Conservation (phyloP, 768 basidiomycete species). For the Symmetrospora coprosmae region DNA sequence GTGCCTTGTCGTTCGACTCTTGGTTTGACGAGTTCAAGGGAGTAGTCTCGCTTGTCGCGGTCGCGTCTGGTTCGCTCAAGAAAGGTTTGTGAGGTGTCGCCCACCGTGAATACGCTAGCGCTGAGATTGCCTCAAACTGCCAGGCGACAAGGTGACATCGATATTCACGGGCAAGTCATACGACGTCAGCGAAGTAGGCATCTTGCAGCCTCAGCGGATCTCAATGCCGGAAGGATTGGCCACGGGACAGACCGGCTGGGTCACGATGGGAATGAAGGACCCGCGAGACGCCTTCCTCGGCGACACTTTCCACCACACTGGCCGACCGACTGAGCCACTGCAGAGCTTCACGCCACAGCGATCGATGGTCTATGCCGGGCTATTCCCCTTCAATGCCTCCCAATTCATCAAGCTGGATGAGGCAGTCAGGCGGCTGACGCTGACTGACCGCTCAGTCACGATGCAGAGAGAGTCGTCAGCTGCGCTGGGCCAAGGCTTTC, state of each 20-base stretch:
- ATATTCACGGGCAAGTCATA: conserved; percentile 74
- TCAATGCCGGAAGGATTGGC: conserved; percentile 42
- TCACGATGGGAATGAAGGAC: conserved; percentile 85
- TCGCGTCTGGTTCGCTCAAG: conserved; percentile 62
- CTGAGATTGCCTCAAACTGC: too few species aligned
- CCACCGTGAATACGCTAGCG: too few species aligned
- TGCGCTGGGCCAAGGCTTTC: conserved; percentile 85
- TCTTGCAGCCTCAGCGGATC: conserved; percentile 80
- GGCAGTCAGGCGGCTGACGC: conserved; percentile 73
- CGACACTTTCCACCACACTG: conserved; percentile 71
- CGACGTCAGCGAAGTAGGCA: conserved; percentile 72
- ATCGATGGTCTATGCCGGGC: conserved; percentile 69
- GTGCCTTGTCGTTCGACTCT: conserved; percentile 85
- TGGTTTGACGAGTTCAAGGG: conserved; percentile 77
- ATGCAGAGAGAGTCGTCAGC: conserved; percentile 82
- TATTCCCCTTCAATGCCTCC: conserved; percentile 79
- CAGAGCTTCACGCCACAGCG: conserved; percentile 82
- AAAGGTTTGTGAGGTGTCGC: too few species aligned
- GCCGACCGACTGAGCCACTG: conserved; percentile 62
- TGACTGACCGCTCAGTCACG: conserved; percentile 78
- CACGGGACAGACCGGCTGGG: conserved; percentile 28
- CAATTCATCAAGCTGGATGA: conserved; percentile 93
- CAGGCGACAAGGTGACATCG: conserved; percentile 81
- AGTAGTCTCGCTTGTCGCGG: conserved; percentile 75
- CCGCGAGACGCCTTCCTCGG: conserved; percentile 87